Evolutionary conservation across 2,329 filamentous ascomycete species (phyloP).

Genomic region (Meredithiella fracta): DNA sequence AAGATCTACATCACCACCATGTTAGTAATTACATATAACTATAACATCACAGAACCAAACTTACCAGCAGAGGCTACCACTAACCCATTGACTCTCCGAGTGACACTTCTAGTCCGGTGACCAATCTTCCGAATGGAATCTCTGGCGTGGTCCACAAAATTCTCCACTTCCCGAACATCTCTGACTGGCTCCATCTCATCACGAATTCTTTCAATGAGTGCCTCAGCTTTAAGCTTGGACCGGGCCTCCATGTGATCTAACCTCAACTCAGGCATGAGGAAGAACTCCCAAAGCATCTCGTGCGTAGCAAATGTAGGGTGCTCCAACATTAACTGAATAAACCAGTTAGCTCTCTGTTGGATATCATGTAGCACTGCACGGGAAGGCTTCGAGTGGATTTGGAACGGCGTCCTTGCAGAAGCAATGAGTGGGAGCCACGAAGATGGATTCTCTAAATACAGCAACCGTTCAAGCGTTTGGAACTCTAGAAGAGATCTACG

Average conservation of each 20-base stretch:
- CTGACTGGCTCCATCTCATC: slow-evolving; percentile 79
- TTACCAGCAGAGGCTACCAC: slow-evolving; percentile 19
- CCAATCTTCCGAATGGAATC: slow-evolving; percentile 80
- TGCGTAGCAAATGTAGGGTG: slow-evolving; percentile 92
- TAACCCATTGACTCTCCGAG: slow-evolving; percentile 61
- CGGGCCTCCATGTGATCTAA: slow-evolving; percentile 78
- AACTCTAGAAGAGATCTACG: slow-evolving; percentile 78
- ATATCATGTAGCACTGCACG: slow-evolving; percentile 73
- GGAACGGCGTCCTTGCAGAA: slow-evolving; percentile 70
- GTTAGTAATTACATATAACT: neutral
- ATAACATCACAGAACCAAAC: neutral
- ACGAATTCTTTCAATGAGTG: slow-evolving; percentile 63
- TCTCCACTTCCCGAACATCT: slow-evolving; percentile 74
- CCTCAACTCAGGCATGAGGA: slow-evolving; percentile 87
- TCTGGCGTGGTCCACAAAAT: slow-evolving; percentile 78
- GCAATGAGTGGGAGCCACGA: slow-evolving; percentile 79
- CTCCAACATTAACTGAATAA: slow-evolving; percentile 67
- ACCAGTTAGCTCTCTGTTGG: slow-evolving; percentile 72
- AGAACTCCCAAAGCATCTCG: slow-evolving; percentile 98
- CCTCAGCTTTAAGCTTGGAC: slow-evolving; percentile 71
- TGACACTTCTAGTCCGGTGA: slow-evolving; percentile 64
- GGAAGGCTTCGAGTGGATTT: slow-evolving; percentile 84
- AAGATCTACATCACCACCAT: slow-evolving; percentile 35
- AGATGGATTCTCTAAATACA: slow-evolving; percentile 78
- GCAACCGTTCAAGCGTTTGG: slow-evolving; percentile 69